Evolutionary conservation across 768 basidiomycete genomes (phyloP), one percentile per base, ranked within the genome.

Genomic region (Leucocoprinus sp.): DNA sequence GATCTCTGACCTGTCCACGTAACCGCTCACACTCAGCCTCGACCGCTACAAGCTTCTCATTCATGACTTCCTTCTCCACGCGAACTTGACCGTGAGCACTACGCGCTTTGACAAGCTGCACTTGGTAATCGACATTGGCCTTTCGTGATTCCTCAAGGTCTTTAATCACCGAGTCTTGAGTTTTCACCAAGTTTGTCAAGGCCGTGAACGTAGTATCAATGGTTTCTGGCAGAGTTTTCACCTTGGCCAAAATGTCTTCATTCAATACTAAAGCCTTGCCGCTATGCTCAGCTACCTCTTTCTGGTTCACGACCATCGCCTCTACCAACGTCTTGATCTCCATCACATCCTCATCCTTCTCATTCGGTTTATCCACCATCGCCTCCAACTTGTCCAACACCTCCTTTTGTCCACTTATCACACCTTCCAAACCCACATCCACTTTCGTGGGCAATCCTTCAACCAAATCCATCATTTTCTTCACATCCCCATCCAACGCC

Each of bases 11-110:
- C 50, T 82, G 76, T 2, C 57, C 52, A 33, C 74, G 74, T 35
- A 86, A 59, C 4, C 64, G 62, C 17, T 90, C 83, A 17, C 84
- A 76, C 43, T 90, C 86, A 22, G 59, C 66, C 58, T 90, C 87
- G 0, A 68, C 67, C 18, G 66, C 66, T 18, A 60, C 64, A 23
- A 86, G 63, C 51, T 84, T 83, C 51, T 88, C 84, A 17, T 55
- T 62, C 37, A 88, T 59, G 28, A 76, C 65, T 39, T 90, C 88
- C 63, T 89, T 92, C 67, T 92, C 88, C 11, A 85, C 85, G 12
- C 84, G 78, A 4, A 84, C 74, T 56, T 85, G 82, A 0, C 86
- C 85, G 54, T 87, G 81, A 11, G 80, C 78, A 17, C 79, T 76
- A 43, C 85, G 82, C 40, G 88, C 83, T 63, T 86, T 87, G 9